Evolutionary conservation across 352 stramenopile species (phyloP), one percentile per base, ranked within the genome.

Genomic region (Phytophthora tubulina): DNA sequence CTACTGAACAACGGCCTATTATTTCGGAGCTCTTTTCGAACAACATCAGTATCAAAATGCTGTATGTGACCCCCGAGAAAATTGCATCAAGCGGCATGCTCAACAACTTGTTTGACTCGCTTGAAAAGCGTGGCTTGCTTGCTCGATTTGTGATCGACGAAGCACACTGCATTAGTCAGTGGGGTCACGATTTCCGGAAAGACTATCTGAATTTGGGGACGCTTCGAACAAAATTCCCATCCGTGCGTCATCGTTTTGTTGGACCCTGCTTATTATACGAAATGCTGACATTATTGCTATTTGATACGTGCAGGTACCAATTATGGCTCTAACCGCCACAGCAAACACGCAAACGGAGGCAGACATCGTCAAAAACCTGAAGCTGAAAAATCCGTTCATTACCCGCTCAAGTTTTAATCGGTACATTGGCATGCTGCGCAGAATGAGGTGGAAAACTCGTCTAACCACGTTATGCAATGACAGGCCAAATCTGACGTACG

Each of bases 31-130:
- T 99, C 9, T 94, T 93, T 64, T 93, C 86, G 15, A 97, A 67
- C 71, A 80, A 67, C 54, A 97, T 80, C 30, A 86, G 85, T 1
- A 95, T 99, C 73, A 99, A 99, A 72, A 76, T 99, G 53, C 77
- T 99, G 2, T 99, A 99, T 75, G 91, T 99, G 45, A 99, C 98
- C 15, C 98, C 98, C 11, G 98, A 99, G 67, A 99, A 99, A 77
- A 92, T 99, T 46, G 88, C 88, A 6, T 94, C 86, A 33, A 95
- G 86, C 63, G 94, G 80, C 53, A 89, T 98, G 71, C 70, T 97
- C 15, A 89, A 75, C 61, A 94, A 94, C 46, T 82, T 99, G 45
- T 96, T 94, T 53, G 83, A 92, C 58, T 93, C 85, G 3, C 76
- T 95, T 14, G 77, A 91, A 46, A 89, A 92, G 21, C 77, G 85